Evolutionary conservation across 768 basidiomycete species (phyloP).

Genomic region (Tricholoma hemisulphureum): DNA sequence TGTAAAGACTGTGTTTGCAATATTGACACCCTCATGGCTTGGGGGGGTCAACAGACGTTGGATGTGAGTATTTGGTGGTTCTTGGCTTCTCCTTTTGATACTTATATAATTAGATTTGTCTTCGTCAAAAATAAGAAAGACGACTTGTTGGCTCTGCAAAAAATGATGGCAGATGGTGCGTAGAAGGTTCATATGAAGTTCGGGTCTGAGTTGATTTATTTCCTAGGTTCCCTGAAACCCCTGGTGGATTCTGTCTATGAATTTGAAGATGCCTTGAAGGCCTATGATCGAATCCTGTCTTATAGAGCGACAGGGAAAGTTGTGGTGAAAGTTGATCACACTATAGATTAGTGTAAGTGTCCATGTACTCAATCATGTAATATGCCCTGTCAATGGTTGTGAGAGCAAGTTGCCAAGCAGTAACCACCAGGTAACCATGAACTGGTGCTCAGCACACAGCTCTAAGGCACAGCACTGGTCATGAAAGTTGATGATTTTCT

Average conservation of each 20-base stretch:
- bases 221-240: constrained; percentile 50
- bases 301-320: constrained; percentile 64
- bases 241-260: constrained; percentile 57
- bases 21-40: constrained; percentile 44
- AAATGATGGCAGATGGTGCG: constrained; percentile 44
- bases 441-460: no score
- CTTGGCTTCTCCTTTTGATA: background rate
- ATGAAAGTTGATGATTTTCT: no score
- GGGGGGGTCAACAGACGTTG: constrained; percentile 52
- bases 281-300: constrained; percentile 61
- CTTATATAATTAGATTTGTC: constrained; percentile 30
- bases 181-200: background rate
- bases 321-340: constrained; percentile 46
- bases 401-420: no score
- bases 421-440: no score
- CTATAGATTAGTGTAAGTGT: constrained; percentile 7
- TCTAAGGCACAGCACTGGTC: no score
- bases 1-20: constrained; percentile 32
- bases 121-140: constrained; percentile 28
- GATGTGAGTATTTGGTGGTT: constrained; percentile 34
- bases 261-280: constrained; percentile 57
- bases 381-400: no score
- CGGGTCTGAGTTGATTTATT: background rate
- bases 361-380: no score
- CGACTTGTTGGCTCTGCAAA: constrained; percentile 35